Base-by-base conservation (phyloP, 2,329 filamentous ascomycete species). In the Alternaria novae-zelandiae region DNA sequence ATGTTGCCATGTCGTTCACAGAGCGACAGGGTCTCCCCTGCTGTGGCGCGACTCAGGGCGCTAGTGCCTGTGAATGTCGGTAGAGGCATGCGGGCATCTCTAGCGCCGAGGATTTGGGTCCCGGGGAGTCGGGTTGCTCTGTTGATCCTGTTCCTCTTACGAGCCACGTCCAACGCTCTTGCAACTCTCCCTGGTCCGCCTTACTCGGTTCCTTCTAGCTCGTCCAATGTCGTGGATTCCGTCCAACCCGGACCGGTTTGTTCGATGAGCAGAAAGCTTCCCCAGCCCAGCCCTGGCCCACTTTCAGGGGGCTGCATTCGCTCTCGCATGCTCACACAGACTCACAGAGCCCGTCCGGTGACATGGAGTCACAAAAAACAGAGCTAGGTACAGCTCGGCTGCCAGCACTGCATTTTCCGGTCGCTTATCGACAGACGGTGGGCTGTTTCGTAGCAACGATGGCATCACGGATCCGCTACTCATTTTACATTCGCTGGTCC, bases 81-180 rank as follows among this genome's bases (percentile, higher is more conserved):
- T 49, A 47, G 57, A 63, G 30, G 57, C 50, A 59, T 55, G 61
- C 56, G 56, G 56, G 50, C 57, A 28, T 41, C 49, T 17, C 56
- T 63, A 63, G 61, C 61, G 56, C 61, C 56, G 61, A 59, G 30
- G 13, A 10, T 21, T 60, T 60, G 61, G 61, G 61, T 59, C 50
- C 61, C 61, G 61, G 59, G 59, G 59, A 59, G 55, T 62, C 64
- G 72, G 72, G 72, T 66, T 71, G 73, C 73, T 71, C 65, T 63
- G 72, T 63, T 76, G 75, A 78, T 79, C 76, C 63, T 67, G 72
- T 74, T 74, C 65, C 61, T 61, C 57, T 60, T 64, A 74, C 69
- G 66, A 76, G 69, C 65, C 66, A 74, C 73, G 75, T 74, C 74
- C 72, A 77, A 77, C 75, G 74, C 74, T 76, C 73, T 67, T 70